These are phyloP conservation scores for Sextonia rubra DNA, from an alignment of 164 flowering plant species.

Conservation along the genomic window DNA sequence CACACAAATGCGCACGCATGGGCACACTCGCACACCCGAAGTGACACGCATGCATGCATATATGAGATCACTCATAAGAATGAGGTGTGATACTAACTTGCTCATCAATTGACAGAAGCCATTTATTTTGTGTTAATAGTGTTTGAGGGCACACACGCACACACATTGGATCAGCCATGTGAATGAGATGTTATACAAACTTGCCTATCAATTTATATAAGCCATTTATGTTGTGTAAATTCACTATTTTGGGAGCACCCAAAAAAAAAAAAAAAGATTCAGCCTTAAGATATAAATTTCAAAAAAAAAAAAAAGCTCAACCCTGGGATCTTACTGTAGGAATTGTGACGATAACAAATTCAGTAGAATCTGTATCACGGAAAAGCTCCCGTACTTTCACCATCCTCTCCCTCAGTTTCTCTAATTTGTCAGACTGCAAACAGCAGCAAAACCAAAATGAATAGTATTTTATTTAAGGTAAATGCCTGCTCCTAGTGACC, in stretches of 20 bases:
- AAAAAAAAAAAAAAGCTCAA: not conserved
- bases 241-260: not conserved
- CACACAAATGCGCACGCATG: no score
- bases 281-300: not conserved
- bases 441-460: conserved; percentile 1
- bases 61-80: no score
- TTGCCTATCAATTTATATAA: not conserved
- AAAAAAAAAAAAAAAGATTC: not conserved
- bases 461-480: conserved; percentile 4
- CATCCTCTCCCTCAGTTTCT: conserved; percentile 84
- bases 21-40: no score
- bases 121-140: no score
- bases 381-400: conserved; percentile 83
- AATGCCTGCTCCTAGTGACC: conserved; percentile 8
- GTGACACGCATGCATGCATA: no score
- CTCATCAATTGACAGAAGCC: no score
- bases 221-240: not conserved
- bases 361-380: conserved; percentile 66
- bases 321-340: conserved; percentile 59
- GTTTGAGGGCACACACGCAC: no score
- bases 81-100: no score
- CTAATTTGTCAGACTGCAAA: conserved; percentile 68
- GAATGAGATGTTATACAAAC: not conserved
- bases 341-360: conserved; percentile 87
- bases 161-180: no score